phyloP scores from a whole-genome alignment of 768 basidiomycete genomes.

The Kwoniella sp. region DNA sequence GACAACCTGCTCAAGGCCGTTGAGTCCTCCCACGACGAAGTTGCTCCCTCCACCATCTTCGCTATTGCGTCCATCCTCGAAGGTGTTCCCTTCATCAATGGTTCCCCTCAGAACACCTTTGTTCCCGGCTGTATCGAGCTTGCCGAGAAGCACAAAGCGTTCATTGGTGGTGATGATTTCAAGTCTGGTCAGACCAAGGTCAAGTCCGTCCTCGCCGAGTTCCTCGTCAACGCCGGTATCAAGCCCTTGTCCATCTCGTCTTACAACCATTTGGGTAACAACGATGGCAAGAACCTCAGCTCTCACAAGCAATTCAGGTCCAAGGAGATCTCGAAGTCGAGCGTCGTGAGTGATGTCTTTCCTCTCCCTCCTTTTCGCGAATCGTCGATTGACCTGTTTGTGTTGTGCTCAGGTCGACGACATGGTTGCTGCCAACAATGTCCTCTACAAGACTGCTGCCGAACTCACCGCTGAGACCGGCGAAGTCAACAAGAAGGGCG shows the following conservation, averaged over 20 bases:
- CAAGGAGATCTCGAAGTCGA: constrained; percentile 98
- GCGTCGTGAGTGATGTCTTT: constrained; percentile 64
- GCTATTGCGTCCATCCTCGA: constrained; percentile 95
- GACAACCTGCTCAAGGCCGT: constrained; percentile 81
- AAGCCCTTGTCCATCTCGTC: constrained; percentile 95
- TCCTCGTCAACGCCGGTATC: constrained; percentile 97
- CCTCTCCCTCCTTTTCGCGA: not conserved
- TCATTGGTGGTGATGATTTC: constrained; percentile 97
- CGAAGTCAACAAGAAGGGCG: constrained; percentile 66
- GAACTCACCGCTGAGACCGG: constrained; percentile 60
- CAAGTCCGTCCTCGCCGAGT: constrained; percentile 95
- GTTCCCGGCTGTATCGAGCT: constrained; percentile 92
- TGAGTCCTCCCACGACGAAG: constrained; percentile 80
- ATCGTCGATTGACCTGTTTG: no score
- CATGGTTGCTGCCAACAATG: constrained; percentile 88
- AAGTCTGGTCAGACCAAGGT: constrained; percentile 91
- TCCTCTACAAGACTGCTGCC: constrained; percentile 77
- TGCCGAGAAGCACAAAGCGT: constrained; percentile 81
- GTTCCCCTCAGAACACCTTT: constrained; percentile 98
- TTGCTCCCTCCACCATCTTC: constrained; percentile 95
- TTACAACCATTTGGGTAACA: constrained; percentile 99
- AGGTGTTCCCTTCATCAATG: constrained; percentile 92
- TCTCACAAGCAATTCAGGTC: constrained; percentile 92
- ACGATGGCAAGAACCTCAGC: constrained; percentile 89
- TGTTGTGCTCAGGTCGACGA: constrained; percentile 65